Evolutionary conservation across 2,329 filamentous ascomycete genomes (phyloP), one percentile per base, ranked within the genome.

Genomic region (Fusarium pseudocircinatum): DNA sequence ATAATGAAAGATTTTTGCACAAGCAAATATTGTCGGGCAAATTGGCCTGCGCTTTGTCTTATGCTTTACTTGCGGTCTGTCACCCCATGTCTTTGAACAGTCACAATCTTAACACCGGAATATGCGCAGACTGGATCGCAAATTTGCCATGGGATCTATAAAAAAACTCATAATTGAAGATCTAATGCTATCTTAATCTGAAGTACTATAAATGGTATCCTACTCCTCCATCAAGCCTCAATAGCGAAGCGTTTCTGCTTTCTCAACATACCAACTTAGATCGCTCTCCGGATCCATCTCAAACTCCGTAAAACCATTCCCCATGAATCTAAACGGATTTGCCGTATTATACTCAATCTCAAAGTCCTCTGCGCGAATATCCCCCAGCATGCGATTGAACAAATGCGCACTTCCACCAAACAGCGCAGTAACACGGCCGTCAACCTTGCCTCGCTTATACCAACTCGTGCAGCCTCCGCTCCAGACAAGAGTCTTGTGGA

Each of bases 401-500:
- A 76, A 22, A 42, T 76, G 74, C 2, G 74, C 74, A 14, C 74
- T 76, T 7, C 74, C 74, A 15, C 74, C 74, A 49, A 76, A 76
- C 28, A 76, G 58, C 7, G 74, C 71, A 6, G 74, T 76, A 2
- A 76, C 71, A 8, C 74, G 60, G 1, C 74, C 74, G 2, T 76
- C 74, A 7, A 71, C 60, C 15, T 42, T 67, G 3, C 66, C 66
- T 28, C 74, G 24, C 56, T 76, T 76, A 2, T 76, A 76, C 74
- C 74, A 76, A 47, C 74, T 76, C 6, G 60, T 70, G 4, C 74
- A 76, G 2, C 74, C 69, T 20, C 74, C 74, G 5, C 65, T 76
- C 74, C 74, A 76, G 2, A 76, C 74, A 2, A 76, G 66, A 1
- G 74, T 76, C 47, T 76, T 76, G 59, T 76, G 74, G 2, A 76